Evolutionary conservation across 2,329 filamentous ascomycete species (phyloP).

Genomic region (Pleoardoris graminearum): DNA sequence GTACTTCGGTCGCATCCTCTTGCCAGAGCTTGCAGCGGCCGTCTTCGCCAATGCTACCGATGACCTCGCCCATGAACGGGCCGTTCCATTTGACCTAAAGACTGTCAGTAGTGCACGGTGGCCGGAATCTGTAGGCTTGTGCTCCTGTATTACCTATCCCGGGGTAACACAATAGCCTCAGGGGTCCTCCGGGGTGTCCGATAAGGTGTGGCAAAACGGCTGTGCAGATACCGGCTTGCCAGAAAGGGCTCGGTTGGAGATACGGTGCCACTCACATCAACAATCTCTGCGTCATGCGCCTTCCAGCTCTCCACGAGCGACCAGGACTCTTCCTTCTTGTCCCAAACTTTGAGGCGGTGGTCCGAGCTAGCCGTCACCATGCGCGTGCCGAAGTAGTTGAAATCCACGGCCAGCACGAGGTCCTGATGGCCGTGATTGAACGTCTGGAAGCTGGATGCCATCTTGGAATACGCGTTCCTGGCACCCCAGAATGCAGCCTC

Average conservation of each 20-base stretch:
- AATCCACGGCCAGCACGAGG: slow-evolving; percentile 80
- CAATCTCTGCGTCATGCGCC: slow-evolving; percentile 86
- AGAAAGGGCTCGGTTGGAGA: slow-evolving; percentile 13
- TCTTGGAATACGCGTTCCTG: slow-evolving; percentile 35
- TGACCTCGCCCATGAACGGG: slow-evolving; percentile 82
- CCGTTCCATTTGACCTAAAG: slow-evolving; percentile 87
- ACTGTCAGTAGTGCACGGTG: slow-evolving; percentile 19
- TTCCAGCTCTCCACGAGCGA: slow-evolving; percentile 83
- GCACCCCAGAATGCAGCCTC: slow-evolving; percentile 34
- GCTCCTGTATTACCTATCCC: background rate
- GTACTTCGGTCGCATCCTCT: slow-evolving; percentile 80
- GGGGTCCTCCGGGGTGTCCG: background rate
- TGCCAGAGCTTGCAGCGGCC: slow-evolving; percentile 91
- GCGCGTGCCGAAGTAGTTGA: slow-evolving; percentile 90
- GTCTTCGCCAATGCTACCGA: slow-evolving; percentile 87
- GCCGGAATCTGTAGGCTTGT: background rate
- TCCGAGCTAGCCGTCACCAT: slow-evolving; percentile 91
- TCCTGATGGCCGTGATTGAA: slow-evolving; percentile 77
- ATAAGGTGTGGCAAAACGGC: slow-evolving; percentile 19
- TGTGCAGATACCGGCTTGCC: slow-evolving; percentile 24
- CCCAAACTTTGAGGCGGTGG: slow-evolving; percentile 90
- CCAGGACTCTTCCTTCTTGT: slow-evolving; percentile 77
- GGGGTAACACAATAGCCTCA: background rate
- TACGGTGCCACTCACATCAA: slow-evolving; percentile 65
- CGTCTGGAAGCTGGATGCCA: slow-evolving; percentile 55